Evolutionary conservation across 2,329 filamentous ascomycete species (phyloP), one percentile per base, ranked within the genome.

Genomic region (Trichoderma atrobrunneum): DNA sequence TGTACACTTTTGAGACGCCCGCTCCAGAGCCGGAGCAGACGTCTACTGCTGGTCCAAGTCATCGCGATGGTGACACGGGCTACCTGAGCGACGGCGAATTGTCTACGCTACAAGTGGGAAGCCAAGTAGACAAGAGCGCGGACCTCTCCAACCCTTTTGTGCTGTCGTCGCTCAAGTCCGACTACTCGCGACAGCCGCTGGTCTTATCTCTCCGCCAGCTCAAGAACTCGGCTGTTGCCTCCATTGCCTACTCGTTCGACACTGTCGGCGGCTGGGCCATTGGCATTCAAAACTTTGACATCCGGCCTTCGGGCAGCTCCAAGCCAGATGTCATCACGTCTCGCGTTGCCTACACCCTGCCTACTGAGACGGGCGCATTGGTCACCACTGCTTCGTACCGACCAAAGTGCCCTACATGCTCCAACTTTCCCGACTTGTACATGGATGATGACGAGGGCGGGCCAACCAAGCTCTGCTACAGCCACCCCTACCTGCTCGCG

Each of bases 221-320:
- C 16, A 79, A 88, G 0, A 83, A 84, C 4, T 88, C 88, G 12
- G 88, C 93, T 21, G 88, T 94, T n/a, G 92, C 93, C 2, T 94
- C 93, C 0, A 92, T 98, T 72, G 95, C 93, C 1, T 98, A 97
- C 79, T 93, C 93, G 0, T 90, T 97, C 75, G 90, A 92, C 18
- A 92, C 92, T 2, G 85, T 91, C 3, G 90, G 90, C 57, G 94
- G 94, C 32, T 98, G 95, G 93, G 94, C 92, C 8, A 88, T 97
- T 18, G 95, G 94, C 2, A 89, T 98, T n/a, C 95, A 98, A 80
- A 95, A 98, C 80, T 84, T 98, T 57, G 90, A 92, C 72, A 86
- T 97, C 57, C 81, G 78, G 1, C 77, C 79, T 6, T 76, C 79
- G 1, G 80, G 79, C n/a, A 68, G 6, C 7, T 73, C 75, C 5